Evolutionary conservation across 345 rosid species (phyloP), one percentile per base, ranked within the genome.

Genomic region (Syzygium aqueum): DNA sequence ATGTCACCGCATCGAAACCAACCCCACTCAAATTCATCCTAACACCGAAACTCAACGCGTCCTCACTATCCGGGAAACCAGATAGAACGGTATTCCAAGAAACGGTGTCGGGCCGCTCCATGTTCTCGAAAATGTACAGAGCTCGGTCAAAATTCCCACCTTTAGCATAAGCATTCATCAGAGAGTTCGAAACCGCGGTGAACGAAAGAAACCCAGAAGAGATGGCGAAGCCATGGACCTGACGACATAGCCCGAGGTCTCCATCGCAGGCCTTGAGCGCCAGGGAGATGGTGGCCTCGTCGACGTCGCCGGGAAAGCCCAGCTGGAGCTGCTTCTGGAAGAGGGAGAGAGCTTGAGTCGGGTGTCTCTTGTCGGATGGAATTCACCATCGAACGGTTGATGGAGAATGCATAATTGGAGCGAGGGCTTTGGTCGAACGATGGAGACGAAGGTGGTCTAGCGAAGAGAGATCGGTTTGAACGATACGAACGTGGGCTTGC

Each of bases 61-160:
- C 92, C 54, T 91, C 92, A 52, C 92, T 89, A 53, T 89, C 91
- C 86, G 87, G 92, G 88, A 92, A 93, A 17, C 98, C 99, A 14
- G 99, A 95, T 88, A 97, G 96, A 86, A 96, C 88, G 85, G 98
- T 96, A 89, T 96, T 97, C 96, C 97, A 97, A 67, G 99, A 97
- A 90, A 97, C 95, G 87, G 92, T 92, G 88, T 97, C 98, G 59
- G 95, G 97, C 14, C 89, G 77, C 86, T 51, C 88, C 91, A 97
- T 91, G 82, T 65, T 91, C 92, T 94, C 92, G 92, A 97, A 97
- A 73, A 97, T 89, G 84, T 90, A 89, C 63, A 93, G 85, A 67
- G 96, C 95, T 86, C 87, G 77, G 85, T 84, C 88, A 90, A 96
- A 91, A 80, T 89, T 88, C 25, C 93, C 95, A 14, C 93, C 90